Evolutionary conservation across 2,329 filamentous ascomycete species (phyloP), one percentile per base, ranked within the genome.

Genomic region (Tolypocladium inflatum): DNA sequence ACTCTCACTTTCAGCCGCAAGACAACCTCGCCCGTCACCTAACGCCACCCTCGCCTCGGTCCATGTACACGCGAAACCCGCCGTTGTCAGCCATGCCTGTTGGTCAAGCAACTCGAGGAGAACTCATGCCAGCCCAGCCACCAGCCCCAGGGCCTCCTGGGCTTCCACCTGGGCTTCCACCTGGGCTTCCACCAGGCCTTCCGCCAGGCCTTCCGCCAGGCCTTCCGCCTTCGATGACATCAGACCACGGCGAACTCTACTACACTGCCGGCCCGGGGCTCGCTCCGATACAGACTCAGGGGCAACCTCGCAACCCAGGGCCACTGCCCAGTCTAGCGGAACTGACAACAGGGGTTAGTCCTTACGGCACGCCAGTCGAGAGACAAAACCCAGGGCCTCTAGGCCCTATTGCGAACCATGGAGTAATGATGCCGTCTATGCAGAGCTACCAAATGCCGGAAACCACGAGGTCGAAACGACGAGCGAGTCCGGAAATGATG

Each of bases 331-430:
- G 83, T 55, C 76, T 87, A 19, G 79, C 81, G 41, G 84, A 87
- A 66, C 76, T 87, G 64, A 87, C 84, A 2, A 86, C 83, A 0
- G 84, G 84, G 15, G 75, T 85, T 38, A 84, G 80, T 62, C 81
- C 82, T 0, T 86, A 86, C 66, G 80, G 74, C 62, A 80, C 80
- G n/a, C 80, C 80, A 5, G 61, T 64, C 2, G 63, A 66, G 45
- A 43, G 79, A 9, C 71, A 75, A 3, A 74, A 66, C 43, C 68
- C 58, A 17, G 57, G 64, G 35, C 62, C 64, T 19, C 54, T 63
- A 17, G 60, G 62, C 35, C 69, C 52, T 73, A 74, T 60, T 68
- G 71, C 33, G 65, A 72, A 35, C 66, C 74, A 58, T 73, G 74
- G 67, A 60, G 71, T 64, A 51, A 54, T 65, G 30, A 64, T 73